Evolutionary conservation across 2,329 filamentous ascomycete genomes (phyloP), one percentile per base, ranked within the genome.

Genomic region (Dactylellina sp.): DNA sequence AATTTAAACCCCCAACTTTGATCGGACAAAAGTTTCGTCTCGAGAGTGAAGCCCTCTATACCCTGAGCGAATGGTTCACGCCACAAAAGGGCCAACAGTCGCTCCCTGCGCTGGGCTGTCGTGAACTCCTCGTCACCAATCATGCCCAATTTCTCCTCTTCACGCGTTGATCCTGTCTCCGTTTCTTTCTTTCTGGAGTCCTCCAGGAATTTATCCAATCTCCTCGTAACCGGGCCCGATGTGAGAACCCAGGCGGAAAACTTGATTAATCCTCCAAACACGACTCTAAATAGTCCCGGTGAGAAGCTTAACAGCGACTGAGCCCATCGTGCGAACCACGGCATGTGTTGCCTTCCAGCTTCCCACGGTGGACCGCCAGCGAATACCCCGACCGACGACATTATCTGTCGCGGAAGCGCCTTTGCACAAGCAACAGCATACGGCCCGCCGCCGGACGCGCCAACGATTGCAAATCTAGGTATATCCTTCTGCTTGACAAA

Each of bases 361-460:
- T 76, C 77, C 80, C 81, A 83, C 1, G 80, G 81, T 7, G 79
- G 78, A 1, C 77, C 80, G 9, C 79, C 80, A 6, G 81, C 81
- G 44, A 83, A 76, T 9, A 84, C 76, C 0, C 81, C 81, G 7
- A 82, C 81, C 0, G 77, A 80, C 0, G 80, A 78, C 16, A 84
- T 64, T 53, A 77, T 79, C 16, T 46, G 44, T 11, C 40, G 50
- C 14, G 66, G 66, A 3, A 71, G 32, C 28, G 28, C 44, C 14
- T 59, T 75, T 6, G 72, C 72, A 35, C 72, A 75, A 3, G 72
- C 72, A n/a, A 75, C 14, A 5, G 66, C 72, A 42, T 64, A 72
- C 25, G 72, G 72, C 0, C 65, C 72, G 1, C 72, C 72, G 9
- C 72, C 72, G 2, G 57, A 65, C 7, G 57, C 72, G 0, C 65